Evolutionary conservation across 345 rosid genomes (phyloP).

Genomic region (Eucalyptus caleyi): DNA sequence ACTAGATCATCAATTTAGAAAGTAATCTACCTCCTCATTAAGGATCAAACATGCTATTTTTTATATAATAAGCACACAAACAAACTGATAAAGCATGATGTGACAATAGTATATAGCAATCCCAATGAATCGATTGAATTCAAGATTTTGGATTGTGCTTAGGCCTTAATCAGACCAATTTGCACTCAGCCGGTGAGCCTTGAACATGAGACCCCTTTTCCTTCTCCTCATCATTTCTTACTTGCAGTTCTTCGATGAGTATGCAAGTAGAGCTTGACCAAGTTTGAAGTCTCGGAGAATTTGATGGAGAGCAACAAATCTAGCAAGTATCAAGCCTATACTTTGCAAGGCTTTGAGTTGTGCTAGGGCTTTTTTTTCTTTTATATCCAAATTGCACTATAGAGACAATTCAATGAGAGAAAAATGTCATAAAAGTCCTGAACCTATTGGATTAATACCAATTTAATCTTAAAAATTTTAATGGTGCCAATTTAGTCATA

Average conservation of each 20-base stretch:
- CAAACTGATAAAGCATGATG: background rate
- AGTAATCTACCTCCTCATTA: too few relatives aligned
- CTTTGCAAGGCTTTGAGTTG: rapidly evolving
- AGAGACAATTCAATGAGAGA: rapidly evolving
- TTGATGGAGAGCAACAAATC: background rate
- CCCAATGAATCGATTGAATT: background rate
- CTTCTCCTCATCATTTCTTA: background rate
- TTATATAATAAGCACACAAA: rapidly evolving
- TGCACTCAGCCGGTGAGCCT: background rate
- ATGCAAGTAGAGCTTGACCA: background rate
- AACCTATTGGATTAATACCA: rapidly evolving
- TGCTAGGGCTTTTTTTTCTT: background rate
- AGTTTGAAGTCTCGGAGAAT: background rate
- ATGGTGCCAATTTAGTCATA: rapidly evolving
- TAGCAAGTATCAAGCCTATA: background rate
- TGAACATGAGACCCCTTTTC: background rate
- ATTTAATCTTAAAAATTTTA: too few relatives aligned
- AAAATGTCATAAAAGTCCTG: rapidly evolving
- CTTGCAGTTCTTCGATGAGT: background rate
- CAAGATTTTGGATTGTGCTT: background rate
- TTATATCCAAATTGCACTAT: background rate
- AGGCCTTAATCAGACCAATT: background rate
- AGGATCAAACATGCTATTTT: background rate
- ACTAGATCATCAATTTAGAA: rapidly evolving
- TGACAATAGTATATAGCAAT: background rate